phyloP scores from a whole-genome alignment of 2,329 filamentous ascomycete species.

The Herpotrichia juniperi region DNA sequence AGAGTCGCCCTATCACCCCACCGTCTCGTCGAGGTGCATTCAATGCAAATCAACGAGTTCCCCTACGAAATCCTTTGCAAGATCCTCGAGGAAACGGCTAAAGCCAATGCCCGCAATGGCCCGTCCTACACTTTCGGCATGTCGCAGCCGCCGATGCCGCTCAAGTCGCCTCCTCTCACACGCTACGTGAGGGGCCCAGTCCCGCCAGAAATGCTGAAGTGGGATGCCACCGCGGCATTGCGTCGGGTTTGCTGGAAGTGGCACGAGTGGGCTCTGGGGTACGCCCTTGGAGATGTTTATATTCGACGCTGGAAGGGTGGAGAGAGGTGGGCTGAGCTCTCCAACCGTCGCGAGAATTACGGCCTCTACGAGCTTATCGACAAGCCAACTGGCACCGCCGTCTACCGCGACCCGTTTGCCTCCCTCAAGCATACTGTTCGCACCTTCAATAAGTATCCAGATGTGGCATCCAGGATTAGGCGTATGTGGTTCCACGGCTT shows the following conservation, averaged over 20 bases:
- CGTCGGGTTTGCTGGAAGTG: conserved; percentile 57
- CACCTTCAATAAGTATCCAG: conserved; percentile 53
- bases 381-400: conserved; percentile 52
- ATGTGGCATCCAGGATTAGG: conserved; percentile 55
- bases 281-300: conserved; percentile 58
- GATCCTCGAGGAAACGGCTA: conserved; percentile 57
- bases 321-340: conserved; percentile 57
- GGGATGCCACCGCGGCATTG: conserved; percentile 57
- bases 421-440: conserved; percentile 55
- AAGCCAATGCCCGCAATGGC: conserved; percentile 54
- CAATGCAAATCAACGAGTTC: conserved; percentile 57
- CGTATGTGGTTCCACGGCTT: conserved; percentile 63
- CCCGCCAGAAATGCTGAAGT: conserved; percentile 57
- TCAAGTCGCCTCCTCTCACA: conserved; percentile 52
- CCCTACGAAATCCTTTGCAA: conserved; percentile 59
- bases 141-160: conserved; percentile 54
- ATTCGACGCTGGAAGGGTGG: conserved; percentile 59
- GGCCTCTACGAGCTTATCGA: conserved; percentile 56
- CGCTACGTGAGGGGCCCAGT: conserved; percentile 59
- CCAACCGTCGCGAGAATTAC: conserved; percentile 52
- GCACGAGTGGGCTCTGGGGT: conserved; percentile 60
- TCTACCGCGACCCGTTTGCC: conserved; percentile 60
- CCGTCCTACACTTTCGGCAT: conserved; percentile 60
- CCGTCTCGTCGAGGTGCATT: conserved; percentile 20
- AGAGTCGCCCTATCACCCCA: conserved; percentile 7